Evolutionary conservation across 495 filamentous ascomycete genomes (phyloP), one percentile per base, ranked within the genome.

Genomic region (Immersiella caudata): DNA sequence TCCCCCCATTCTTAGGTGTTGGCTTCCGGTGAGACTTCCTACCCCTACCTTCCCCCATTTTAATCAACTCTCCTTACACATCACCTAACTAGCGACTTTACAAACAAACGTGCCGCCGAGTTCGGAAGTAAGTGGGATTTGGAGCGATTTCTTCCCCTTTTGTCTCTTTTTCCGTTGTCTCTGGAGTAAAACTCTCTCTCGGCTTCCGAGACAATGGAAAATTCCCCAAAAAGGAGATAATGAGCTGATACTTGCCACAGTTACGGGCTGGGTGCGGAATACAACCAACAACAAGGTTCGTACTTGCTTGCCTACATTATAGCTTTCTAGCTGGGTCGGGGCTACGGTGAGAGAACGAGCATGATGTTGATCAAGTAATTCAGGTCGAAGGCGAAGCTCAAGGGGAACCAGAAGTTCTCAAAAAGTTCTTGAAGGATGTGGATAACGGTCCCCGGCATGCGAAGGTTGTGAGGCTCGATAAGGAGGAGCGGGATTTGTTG

Each of bases 311-410:
- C 14, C 26, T 58, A 63, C 52, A 52, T 20, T 35, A 14, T 21
- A 33, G 4, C 29, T 33, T 33, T 4, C 29, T 8, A 4, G 29
- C 29, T 8, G 8, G 8, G 8, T 33, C 29, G 8, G 4, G 29
- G 8, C 4, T 33, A 33, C 29, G 3, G 29, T 33, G 8, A 8
- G 4, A 33, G 29, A 8, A 3, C 29, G 29, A 33, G 29, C 4
- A 33, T 33, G 29, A 3, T 33, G 8, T 8, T 33, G 29, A 33
- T 33, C 3, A 3, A 3, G 29, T 8, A 3, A 33, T 33, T 33
- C 29, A 95, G 90, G 93, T 97, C n/a, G 88, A 90, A 75, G 94
- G 94, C 50, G 94, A 97, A 79, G 93, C 89, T 1, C 94, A 97
- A 72, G 94, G 94, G 35, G 78, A 84, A 16, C 82, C 87, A 11